Percentiles rank a stretch among this genome's conserved stretches.
Conservation (phyloP, 2,329 filamentous ascomycete species). For the Penicillium sp. region DNA sequence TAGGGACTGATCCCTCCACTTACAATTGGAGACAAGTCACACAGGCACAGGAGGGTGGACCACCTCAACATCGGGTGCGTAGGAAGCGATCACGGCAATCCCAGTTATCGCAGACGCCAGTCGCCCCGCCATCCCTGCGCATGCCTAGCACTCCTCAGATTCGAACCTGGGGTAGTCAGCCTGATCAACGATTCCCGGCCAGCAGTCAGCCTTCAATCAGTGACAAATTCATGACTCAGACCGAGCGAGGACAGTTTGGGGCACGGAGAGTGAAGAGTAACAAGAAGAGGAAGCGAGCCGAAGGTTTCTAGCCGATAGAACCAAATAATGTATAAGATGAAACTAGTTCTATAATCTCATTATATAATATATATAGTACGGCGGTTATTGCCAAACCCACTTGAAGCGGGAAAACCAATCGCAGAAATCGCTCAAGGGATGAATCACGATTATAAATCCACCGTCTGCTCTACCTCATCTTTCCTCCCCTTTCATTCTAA, state of each 20-base stretch:
- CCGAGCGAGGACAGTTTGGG: conserved; percentile 42
- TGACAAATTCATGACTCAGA: conserved; percentile 42
- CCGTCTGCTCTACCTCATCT: background rate
- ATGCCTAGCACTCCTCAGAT: conserved; percentile 27
- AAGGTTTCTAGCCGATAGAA: conserved; percentile 37
- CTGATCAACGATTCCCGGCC: conserved; percentile 23
- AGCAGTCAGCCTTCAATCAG: conserved; percentile 39
- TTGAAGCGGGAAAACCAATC: conserved; percentile 9
- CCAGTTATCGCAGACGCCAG: background rate
- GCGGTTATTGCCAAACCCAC: background rate
- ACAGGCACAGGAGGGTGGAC: conserved; percentile 18
- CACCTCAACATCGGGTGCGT: conserved; percentile 23
- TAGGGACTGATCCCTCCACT: conserved; percentile 31
- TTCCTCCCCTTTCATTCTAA: too few species aligned
- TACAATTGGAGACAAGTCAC: conserved; percentile 37
- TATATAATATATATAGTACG: background rate
- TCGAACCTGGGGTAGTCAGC: conserved; percentile 36
- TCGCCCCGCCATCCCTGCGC: conserved; percentile 17
- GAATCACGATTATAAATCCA: conserved; percentile 4
- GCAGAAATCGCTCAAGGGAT: conserved; percentile 21
- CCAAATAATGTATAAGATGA: background rate
- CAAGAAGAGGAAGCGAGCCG: conserved; percentile 44
- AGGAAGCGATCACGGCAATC: conserved; percentile 25
- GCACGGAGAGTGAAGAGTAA: conserved; percentile 33
- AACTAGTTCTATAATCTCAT: background rate